phyloP scores from a whole-genome alignment of 1,284 basidiomycete species.

The Tylopilus orsonianus region DNA sequence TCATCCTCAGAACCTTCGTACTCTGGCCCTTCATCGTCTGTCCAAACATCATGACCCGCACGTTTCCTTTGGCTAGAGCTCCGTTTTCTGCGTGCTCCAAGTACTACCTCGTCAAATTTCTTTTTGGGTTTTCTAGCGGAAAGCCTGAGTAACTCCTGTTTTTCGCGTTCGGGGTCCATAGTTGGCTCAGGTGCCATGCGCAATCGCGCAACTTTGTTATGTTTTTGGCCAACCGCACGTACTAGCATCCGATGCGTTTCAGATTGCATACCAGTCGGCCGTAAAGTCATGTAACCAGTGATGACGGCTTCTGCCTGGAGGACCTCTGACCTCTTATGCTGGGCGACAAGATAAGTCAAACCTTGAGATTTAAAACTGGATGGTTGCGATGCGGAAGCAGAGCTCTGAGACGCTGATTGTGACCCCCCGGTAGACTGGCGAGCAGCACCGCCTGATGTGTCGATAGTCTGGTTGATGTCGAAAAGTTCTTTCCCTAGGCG shows the following conservation, averaged over 20 bases:
- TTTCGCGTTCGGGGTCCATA: constrained; percentile 71
- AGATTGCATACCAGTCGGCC: constrained; percentile 87
- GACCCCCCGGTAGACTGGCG: constrained; percentile 53
- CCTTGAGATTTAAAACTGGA: constrained; percentile 54
- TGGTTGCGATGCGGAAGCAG: constrained; percentile 25
- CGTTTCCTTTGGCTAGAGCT: constrained; percentile 50
- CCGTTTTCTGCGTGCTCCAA: constrained; percentile 46
- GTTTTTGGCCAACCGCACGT: constrained; percentile 81
- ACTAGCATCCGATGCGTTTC: constrained; percentile 89
- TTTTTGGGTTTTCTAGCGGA: constrained; percentile 63
- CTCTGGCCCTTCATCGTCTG: constrained; percentile 61
- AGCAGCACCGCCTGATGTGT: constrained; percentile 62
- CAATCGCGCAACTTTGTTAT: constrained; percentile 75
- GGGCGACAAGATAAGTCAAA: constrained; percentile 86
- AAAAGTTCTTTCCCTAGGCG: constrained; percentile 89
- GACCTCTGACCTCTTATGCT: constrained; percentile 83
- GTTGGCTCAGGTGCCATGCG: constrained; percentile 74
- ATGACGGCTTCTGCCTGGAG: constrained; percentile 83
- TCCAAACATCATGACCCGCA: constrained; percentile 50
- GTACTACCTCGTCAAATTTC: constrained; percentile 45
- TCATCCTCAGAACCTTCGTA: constrained; percentile 51
- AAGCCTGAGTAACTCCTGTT: constrained; percentile 65
- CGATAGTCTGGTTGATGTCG: constrained; percentile 77
- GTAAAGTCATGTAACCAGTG: constrained; percentile 80
- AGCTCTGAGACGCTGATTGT: constrained; percentile 37